Base-by-base conservation (phyloP, 192 early-diverging fungal genomes). In the Linnemannia exigua region DNA sequence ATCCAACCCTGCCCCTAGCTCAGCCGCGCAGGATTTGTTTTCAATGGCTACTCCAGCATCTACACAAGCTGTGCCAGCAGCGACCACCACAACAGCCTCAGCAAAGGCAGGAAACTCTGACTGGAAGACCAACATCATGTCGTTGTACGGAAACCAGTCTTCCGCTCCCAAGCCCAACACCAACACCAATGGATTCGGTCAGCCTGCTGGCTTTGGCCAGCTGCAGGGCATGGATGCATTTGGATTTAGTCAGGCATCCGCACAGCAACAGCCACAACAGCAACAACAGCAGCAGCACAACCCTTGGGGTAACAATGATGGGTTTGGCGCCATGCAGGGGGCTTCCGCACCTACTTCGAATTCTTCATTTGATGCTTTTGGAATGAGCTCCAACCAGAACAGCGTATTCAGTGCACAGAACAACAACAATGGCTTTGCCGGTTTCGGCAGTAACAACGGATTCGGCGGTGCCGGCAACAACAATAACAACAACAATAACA, bases 41-140 rank as follows among this genome's bases (percentile, higher is more conserved):
- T 75, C 75, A 20, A 73, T 86, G 66, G 61, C 58, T 14, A 19
- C 68, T 7, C 41, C 73, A 51, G 41, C 82, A 37, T 14, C 67
- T 8, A 28, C 67, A 48, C 63, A 73, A 63, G 38, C 78, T 19
- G 35, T 70, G 22, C 44, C 66, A 44, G 44, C 22, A 72, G 31
- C 2, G 12, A 25, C 28, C 14, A 9, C 58, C 31, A 25, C 58
- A 14, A 12, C 72, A 72, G 33, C 35, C 73, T 5, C 31, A 70
- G 41, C 77, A 38, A 85, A 85, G 61, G n/a, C 82, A 1, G 70
- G 50, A 14, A 84, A 84, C 44, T n/a, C 76, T 33, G 83, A 85
- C 77, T 85, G 83, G 83, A 85, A 85, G 61, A 79, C 74, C 77
- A 79, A 77, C 31, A 85, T 85, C 69, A 79, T 85, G 77, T 85